phyloP scores from a whole-genome alignment of 805 yeast species.

The Saccharomycopsis javanensis region DNA sequence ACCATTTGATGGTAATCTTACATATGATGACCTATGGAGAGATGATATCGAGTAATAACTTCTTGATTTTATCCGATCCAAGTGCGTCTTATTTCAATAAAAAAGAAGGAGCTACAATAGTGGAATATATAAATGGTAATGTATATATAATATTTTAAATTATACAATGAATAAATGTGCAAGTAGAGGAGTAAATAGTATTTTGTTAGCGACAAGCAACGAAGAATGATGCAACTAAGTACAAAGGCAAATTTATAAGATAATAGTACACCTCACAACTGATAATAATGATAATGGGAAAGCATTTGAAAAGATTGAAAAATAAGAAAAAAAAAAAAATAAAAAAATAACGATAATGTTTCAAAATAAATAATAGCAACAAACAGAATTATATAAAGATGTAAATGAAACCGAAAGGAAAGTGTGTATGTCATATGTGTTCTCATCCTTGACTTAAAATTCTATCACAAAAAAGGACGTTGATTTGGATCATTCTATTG shows the following conservation, averaged over 20 bases:
- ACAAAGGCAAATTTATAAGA: too few species aligned
- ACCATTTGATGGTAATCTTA: background rate
- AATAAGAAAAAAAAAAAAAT: background rate
- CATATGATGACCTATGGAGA: background rate
- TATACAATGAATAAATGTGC: background rate
- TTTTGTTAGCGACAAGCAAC: background rate
- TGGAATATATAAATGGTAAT: too few species aligned
- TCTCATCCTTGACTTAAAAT: background rate
- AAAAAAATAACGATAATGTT: background rate
- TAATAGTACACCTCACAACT: background rate
- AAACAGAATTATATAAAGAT: background rate
- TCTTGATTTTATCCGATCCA: too few species aligned
- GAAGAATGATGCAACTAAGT: background rate
- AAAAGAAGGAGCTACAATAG: too few species aligned
- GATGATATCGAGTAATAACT: too few species aligned
- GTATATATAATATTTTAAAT: background rate
- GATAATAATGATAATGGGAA: background rate
- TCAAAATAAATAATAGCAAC: background rate
- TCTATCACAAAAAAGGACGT: too few species aligned
- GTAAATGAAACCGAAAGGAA: background rate
- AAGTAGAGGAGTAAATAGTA: background rate
- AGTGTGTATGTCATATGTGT: background rate
- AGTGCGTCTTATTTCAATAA: too few species aligned
- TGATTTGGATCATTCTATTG: constrained; percentile 23
- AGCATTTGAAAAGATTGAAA: background rate